phyloP scores from a whole-genome alignment of 192 early-diverging fungal genomes.

The Podila epicladia region DNA sequence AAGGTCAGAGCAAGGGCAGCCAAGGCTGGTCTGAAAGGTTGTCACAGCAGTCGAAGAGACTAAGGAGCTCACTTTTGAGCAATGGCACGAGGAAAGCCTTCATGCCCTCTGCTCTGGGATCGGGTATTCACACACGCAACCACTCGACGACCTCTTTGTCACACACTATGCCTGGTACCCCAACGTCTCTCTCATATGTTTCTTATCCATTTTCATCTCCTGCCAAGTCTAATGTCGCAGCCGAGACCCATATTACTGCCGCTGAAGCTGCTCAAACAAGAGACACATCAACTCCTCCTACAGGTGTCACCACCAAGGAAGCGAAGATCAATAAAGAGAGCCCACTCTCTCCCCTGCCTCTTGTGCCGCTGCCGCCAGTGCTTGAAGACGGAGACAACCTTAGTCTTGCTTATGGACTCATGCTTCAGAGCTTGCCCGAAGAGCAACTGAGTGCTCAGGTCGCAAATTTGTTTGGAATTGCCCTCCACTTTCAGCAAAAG shows the following conservation, averaged over 20 bases:
- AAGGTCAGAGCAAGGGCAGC: too few species aligned
- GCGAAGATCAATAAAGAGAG: neutral
- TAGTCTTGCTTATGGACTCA: neutral
- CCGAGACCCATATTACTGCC: neutral
- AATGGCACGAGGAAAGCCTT: too few species aligned
- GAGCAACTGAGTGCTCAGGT: neutral
- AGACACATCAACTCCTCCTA: neutral
- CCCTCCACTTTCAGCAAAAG: neutral
- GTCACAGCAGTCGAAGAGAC: too few species aligned
- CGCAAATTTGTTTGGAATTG: neutral
- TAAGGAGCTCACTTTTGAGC: too few species aligned
- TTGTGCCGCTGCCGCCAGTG: neutral
- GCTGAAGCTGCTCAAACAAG: neutral
- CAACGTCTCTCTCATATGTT: neutral
- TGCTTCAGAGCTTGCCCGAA: neutral
- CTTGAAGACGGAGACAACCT: neutral
- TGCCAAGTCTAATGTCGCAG: neutral
- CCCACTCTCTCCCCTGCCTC: neutral
- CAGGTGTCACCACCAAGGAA: too few species aligned
- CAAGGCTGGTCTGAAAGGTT: too few species aligned
- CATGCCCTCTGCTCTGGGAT: too few species aligned
- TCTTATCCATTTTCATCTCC: neutral
- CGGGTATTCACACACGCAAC: neutral
- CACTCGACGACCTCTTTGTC: neutral
- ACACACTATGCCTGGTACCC: neutral